Evolutionary conservation across 495 filamentous ascomycete species (phyloP).

Genomic region (Xylaria bambusicola): DNA sequence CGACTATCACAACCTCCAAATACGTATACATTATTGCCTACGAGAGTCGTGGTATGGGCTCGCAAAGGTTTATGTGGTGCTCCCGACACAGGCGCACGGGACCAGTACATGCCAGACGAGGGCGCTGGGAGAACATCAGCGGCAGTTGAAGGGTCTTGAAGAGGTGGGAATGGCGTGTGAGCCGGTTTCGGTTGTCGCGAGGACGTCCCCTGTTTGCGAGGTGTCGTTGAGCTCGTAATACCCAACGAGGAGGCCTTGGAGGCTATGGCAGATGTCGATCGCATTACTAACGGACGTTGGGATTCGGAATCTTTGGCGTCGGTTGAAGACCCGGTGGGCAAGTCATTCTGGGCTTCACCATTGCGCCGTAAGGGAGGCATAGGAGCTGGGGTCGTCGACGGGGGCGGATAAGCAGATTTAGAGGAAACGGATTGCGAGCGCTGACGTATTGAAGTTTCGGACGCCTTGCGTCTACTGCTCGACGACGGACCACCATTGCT

Average conservation of each 20-base stretch:
- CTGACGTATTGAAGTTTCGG: conserved; percentile 50
- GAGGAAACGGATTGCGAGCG: conserved; percentile 49
- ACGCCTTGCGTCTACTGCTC: conserved; percentile 44
- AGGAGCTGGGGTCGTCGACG: conserved; percentile 24
- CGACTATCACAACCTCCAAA: conserved; percentile 67
- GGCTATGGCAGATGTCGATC: conserved; percentile 57
- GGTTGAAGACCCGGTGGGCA: conserved; percentile 48
- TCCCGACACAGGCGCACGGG: conserved; percentile 58
- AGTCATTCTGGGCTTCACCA: conserved; percentile 27
- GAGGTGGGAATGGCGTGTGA: conserved; percentile 53
- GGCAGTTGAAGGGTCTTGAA: conserved; percentile 57
- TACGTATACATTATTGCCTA: conserved; percentile 63
- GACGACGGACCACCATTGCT: neutral
- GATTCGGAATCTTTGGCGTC: conserved; percentile 32
- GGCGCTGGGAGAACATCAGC: conserved; percentile 61
- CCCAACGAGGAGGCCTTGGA: conserved; percentile 34
- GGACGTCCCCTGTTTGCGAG: conserved; percentile 28
- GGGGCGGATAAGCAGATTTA: conserved; percentile 33
- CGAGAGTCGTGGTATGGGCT: conserved; percentile 63
- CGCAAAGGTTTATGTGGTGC: conserved; percentile 57
- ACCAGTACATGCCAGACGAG: conserved; percentile 73
- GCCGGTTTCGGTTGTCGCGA: conserved; percentile 35
- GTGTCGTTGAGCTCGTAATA: conserved; percentile 25
- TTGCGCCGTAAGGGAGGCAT: conserved; percentile 28
- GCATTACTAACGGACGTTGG: conserved; percentile 40